phyloP scores from a whole-genome alignment of 345 rosid species.

The Hibiscus syriacus region DNA sequence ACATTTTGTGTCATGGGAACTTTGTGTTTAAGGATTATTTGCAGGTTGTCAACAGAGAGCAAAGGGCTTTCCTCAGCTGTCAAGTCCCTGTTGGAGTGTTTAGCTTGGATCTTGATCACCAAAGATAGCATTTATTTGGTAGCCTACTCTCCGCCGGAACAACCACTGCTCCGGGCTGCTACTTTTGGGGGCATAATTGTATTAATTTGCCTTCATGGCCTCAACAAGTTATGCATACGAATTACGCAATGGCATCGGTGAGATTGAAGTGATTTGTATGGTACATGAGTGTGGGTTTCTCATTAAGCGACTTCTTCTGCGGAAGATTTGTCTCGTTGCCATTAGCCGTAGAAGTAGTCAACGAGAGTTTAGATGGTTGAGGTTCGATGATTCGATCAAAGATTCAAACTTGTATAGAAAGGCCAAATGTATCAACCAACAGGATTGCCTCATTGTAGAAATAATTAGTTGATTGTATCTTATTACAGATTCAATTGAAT shows the following conservation, averaged over 20 bases:
- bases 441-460: not conserved
- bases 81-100: constrained; percentile 25
- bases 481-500: no score
- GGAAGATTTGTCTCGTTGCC: not conserved
- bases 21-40: constrained; percentile 42
- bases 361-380: not conserved
- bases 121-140: constrained; percentile 46
- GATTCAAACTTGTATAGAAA: not conserved
- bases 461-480: not conserved
- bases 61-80: constrained; percentile 13
- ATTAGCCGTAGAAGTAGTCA: not conserved
- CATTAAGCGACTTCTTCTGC: not conserved
- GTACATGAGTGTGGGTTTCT: not conserved
- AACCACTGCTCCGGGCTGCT: constrained; percentile 19
- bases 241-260: constrained; percentile 1
- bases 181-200: constrained; percentile 41
- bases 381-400: not conserved
- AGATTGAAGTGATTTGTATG: not conserved
- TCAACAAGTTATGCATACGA: constrained; percentile 16
- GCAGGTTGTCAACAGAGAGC: constrained; percentile 24
- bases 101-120: constrained; percentile 41
- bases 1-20: constrained; percentile 48
- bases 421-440: constrained; percentile 1
- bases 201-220: constrained; percentile 44
- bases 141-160: constrained; percentile 34